Percentiles rank a stretch among this genome's conserved stretches.
Evolutionary conservation across 192 early-diverging fungal genomes (phyloP).

Genomic region (Mortierella hygrophila): DNA sequence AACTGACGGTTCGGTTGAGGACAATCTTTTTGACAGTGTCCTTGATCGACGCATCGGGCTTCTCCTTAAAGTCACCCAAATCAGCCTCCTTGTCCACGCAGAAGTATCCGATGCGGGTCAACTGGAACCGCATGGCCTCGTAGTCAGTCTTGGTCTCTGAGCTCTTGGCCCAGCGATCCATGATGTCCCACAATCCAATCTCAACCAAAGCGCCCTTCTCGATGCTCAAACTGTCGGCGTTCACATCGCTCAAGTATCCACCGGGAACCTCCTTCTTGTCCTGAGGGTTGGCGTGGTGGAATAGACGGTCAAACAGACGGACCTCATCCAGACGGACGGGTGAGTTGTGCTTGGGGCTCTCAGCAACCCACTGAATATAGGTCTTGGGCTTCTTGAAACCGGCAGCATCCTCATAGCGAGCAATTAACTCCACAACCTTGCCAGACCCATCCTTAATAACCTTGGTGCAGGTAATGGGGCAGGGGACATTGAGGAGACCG

Average conservation of each 20-base stretch:
- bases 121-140: slow-evolving; percentile 94
- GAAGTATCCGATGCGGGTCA: slow-evolving; percentile 98
- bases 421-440: slow-evolving; percentile 85
- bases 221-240: slow-evolving; percentile 80
- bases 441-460: slow-evolving; percentile 85
- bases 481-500: slow-evolving; percentile 88
- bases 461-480: slow-evolving; percentile 88
- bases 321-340: slow-evolving; percentile 89
- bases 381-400: slow-evolving; percentile 91
- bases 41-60: slow-evolving; percentile 36
- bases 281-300: slow-evolving; percentile 90
- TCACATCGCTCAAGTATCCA: slow-evolving; percentile 93
- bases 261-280: slow-evolving; percentile 85
- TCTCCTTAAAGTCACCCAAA: slow-evolving; percentile 73
- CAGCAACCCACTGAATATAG: slow-evolving; percentile 98
- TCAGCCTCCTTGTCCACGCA: slow-evolving; percentile 93
- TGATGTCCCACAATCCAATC: slow-evolving; percentile 81
- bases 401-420: slow-evolving; percentile 79
- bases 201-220: slow-evolving; percentile 83
- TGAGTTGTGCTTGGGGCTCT: slow-evolving; percentile 84
- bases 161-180: slow-evolving; percentile 67
- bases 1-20: slow-evolving; percentile 42
- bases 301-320: slow-evolving; percentile 88
- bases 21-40: slow-evolving; percentile 42
- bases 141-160: slow-evolving; percentile 70